Base-by-base conservation (phyloP, 192 early-diverging fungal genomes). In the Entophlyctis helioformis region DNA sequence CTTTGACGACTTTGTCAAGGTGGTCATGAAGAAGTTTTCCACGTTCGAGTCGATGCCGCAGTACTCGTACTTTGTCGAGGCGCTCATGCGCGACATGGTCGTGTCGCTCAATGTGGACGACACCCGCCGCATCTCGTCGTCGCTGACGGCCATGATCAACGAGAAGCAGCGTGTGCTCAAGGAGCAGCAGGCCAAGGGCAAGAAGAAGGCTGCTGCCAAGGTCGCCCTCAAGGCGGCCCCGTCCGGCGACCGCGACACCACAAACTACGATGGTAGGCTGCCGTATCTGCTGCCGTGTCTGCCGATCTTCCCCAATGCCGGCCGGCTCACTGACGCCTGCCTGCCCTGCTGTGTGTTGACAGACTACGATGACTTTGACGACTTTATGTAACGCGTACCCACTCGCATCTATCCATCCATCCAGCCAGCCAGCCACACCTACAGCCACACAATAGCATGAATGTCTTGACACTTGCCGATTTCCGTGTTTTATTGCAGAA, bases 331-430 rank as follows among this genome's bases (percentile, higher is more conserved):
- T 7, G n/a, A 22, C 3, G 5, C n/a, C n/a, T 39, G 42, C 39
- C 23, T 39, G 27, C 15, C 0, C 39, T 39, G 19, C 27, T 28
- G 6, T 29, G 8, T 40, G 19, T 29, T 24, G 31, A 32, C 27
- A 3, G 49, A 25, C 11, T 60, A 63, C 41, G 56, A 59, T 27
- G 62, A 65, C 21, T 65, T 45, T 36, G 65, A 67, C 19, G 65
- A 67, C 42, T 67, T 67, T 35, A 67, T 67, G 65, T 67, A 59
- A n/a, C n/a, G n/a, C n/a, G n/a, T n/a, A n/a, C n/a, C n/a, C n/a
- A n/a, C n/a, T n/a, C n/a, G n/a, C n/a, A n/a, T n/a, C n/a, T n/a
- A n/a, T n/a, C n/a, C n/a, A n/a, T n/a, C n/a, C n/a, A n/a, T n/a
- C n/a, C n/a, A n/a, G n/a, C n/a, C n/a, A n/a, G n/a, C n/a, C n/a